Percentiles rank a stretch among this genome's conserved stretches.
Conservation (phyloP, 306 rosid genomes). For the Quercus robur region DNA sequence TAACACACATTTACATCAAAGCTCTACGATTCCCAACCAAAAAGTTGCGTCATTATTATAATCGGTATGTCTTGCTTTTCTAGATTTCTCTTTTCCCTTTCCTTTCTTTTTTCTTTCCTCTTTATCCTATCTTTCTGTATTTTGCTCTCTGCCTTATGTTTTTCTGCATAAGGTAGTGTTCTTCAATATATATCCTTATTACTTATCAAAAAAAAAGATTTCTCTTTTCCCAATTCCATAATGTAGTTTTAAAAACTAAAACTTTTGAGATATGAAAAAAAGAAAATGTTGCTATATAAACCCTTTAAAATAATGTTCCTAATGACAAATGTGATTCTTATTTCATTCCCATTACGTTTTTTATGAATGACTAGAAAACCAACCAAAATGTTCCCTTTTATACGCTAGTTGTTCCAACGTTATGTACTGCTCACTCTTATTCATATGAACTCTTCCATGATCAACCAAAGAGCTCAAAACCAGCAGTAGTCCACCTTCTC, state of each 20-base stretch:
- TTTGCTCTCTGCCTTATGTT: too few relatives aligned
- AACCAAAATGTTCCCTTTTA: too few relatives aligned
- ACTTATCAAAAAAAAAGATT: not conserved
- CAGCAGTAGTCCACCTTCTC: too few relatives aligned
- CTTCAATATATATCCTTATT: too few relatives aligned
- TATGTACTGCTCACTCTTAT: not conserved
- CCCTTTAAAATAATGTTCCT: not conserved
- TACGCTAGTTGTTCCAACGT: not conserved
- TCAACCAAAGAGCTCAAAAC: too few relatives aligned
- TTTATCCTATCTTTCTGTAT: too few relatives aligned
- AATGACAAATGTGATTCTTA: not conserved
- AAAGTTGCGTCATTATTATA: conserved; percentile 64
- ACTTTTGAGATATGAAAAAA: not conserved
- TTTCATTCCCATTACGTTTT: too few relatives aligned
- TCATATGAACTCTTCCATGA: too few relatives aligned
- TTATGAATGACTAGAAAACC: too few relatives aligned
- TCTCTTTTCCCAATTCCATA: not conserved
- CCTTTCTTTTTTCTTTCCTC: too few relatives aligned
- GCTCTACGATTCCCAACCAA: conserved; percentile 81
- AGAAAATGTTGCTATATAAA: not conserved
- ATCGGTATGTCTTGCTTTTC: conserved; percentile 43
- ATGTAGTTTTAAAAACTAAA: not conserved
- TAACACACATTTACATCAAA: conserved; percentile 74
- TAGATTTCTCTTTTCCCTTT: not conserved
- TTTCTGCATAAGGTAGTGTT: too few relatives aligned